Evolutionary conservation across 2,329 filamentous ascomycete genomes (phyloP).

Genomic region (Fusarium sp.): DNA sequence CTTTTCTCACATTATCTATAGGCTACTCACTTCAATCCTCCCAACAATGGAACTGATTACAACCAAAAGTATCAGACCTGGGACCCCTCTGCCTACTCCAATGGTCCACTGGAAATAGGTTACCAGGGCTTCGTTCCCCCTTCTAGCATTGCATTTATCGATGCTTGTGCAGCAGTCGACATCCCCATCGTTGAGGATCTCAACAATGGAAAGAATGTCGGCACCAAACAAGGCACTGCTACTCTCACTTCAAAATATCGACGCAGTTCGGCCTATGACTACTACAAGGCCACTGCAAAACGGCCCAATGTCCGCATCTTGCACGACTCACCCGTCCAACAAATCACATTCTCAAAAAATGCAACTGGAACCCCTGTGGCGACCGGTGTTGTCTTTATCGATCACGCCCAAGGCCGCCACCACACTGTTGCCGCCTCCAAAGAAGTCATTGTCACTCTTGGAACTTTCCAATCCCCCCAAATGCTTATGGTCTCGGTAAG

Average conservation of each 20-base stretch:
- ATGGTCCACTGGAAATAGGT: constrained; percentile 6
- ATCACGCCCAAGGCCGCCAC: background rate
- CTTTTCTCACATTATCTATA: background rate
- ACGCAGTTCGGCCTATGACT: constrained; percentile 16
- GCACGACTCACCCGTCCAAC: constrained; percentile 10
- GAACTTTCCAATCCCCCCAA: constrained; percentile 16
- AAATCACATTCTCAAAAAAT: background rate
- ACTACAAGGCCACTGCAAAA: constrained; percentile 1
- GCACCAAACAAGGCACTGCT: constrained; percentile 14
- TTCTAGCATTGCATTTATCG: constrained; percentile 13
- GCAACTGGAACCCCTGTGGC: background rate
- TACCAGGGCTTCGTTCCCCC: constrained; percentile 22
- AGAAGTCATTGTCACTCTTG: constrained; percentile 13
- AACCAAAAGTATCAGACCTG: constrained; percentile 18
- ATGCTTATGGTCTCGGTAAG: constrained; percentile 19
- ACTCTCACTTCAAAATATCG: constrained; percentile 10
- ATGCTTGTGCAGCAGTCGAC: constrained; percentile 8
- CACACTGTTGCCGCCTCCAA: constrained; percentile 6
- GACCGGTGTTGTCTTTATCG: constrained; percentile 10
- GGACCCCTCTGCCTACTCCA: constrained; percentile 1
- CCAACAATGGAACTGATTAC: constrained; percentile 5
- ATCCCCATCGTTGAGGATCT: constrained; percentile 10
- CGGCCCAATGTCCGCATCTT: constrained; percentile 9
- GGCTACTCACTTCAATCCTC: constrained; percentile 21
- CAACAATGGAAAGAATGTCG: constrained; percentile 12